Conservation (phyloP, 108 stramenopile genomes). For the Poteriospumella lacustris region DNA sequence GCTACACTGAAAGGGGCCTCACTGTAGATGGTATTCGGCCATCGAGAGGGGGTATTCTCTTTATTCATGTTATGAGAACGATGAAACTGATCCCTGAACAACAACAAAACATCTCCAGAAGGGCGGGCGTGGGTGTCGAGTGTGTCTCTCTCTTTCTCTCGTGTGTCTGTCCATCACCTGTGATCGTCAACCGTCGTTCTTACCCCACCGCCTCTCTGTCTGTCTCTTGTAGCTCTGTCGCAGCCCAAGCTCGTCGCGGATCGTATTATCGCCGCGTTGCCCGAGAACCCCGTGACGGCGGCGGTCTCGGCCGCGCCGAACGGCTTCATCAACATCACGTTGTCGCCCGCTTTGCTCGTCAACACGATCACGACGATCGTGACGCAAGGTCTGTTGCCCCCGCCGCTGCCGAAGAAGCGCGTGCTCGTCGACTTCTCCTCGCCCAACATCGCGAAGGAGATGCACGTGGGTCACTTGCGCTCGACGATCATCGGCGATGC, state of each 20-base stretch:
- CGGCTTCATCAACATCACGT: constrained; percentile 72
- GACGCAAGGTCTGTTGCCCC: constrained; percentile 50
- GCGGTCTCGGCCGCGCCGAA: constrained; percentile 63
- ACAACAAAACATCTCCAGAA: neutral
- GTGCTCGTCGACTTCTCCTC: constrained; percentile 95
- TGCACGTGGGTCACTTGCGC: constrained; percentile 99
- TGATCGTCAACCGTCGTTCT: neutral
- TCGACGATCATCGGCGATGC: constrained; percentile 96
- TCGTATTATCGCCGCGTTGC: constrained; percentile 62
- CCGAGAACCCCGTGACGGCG: constrained; percentile 56
- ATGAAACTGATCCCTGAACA: too few species aligned
- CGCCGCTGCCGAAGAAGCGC: constrained; percentile 32
- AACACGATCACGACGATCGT: constrained; percentile 48
- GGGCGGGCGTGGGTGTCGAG: constrained; percentile 46
- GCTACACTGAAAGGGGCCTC: too few species aligned
- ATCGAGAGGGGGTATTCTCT: too few species aligned
- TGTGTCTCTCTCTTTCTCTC: neutral
- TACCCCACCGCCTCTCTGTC: constrained; percentile 33
- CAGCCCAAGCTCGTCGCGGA: constrained; percentile 74
- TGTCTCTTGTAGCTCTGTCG: too few species aligned
- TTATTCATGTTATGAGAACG: too few species aligned
- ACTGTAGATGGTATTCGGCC: too few species aligned
- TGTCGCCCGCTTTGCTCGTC: constrained; percentile 66
- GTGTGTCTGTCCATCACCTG: neutral
- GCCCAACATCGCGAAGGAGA: constrained; percentile 99